phyloP scores from a whole-genome alignment of 805 yeast genomes.

The Diddensiella santjacobensis region DNA sequence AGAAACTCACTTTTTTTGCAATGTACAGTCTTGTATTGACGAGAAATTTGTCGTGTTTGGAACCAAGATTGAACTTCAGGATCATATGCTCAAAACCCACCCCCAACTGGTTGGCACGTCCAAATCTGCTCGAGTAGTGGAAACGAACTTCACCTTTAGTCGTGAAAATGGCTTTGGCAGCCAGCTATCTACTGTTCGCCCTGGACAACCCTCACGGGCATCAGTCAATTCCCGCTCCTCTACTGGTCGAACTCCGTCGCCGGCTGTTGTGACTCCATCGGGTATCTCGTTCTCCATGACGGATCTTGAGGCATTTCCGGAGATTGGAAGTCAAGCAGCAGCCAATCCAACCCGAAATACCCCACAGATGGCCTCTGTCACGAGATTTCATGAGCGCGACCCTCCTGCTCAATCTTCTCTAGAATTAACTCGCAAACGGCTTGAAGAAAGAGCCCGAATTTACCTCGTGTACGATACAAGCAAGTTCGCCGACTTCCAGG shows the following conservation, averaged over 20 bases:
- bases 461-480: conserved; percentile 55
- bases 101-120: conserved; percentile 51
- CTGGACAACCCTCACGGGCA: conserved; percentile 9
- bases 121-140: conserved; percentile 22
- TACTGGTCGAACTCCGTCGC: conserved; percentile 10
- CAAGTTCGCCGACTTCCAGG: conserved; percentile 47
- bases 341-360: neutral
- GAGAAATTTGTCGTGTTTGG: conserved; percentile 88
- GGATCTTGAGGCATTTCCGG: conserved; percentile 23
- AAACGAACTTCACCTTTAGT: conserved; percentile 14
- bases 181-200: conserved; percentile 58
- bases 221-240: conserved; percentile 4
- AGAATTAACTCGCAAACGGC: conserved; percentile 53
- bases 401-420: conserved; percentile 29
- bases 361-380: conserved; percentile 15
- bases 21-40: conserved; percentile 73
- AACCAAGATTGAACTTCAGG: conserved; percentile 78
- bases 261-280: conserved; percentile 6
- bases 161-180: conserved; percentile 45
- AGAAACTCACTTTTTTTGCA: conserved; percentile 70
- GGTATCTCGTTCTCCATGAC: conserved; percentile 6
- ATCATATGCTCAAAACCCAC: conserved; percentile 85
- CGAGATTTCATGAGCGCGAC: conserved; percentile 18
- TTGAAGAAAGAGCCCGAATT: conserved; percentile 83
- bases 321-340: conserved; percentile 19